phyloP scores from a whole-genome alignment of 768 basidiomycete species.

The Hypsizygus marmoreus region DNA sequence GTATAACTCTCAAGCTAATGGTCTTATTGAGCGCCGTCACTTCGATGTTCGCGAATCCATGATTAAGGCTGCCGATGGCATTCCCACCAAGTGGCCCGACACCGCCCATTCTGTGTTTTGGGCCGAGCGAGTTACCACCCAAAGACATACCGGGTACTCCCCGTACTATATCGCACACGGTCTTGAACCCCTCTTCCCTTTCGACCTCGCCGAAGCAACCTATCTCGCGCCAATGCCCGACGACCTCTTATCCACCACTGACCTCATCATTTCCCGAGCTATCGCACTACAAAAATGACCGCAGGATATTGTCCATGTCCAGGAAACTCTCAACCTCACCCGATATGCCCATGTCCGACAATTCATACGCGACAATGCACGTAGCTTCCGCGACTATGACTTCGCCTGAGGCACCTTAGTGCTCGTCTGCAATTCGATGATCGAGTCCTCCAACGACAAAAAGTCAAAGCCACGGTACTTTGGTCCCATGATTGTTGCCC shows the following conservation, averaged over 20 bases:
- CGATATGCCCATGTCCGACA: no score
- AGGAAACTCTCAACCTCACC: no score
- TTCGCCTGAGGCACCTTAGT: no score
- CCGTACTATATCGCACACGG: slow-evolving; percentile 34
- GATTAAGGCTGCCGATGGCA: background rate
- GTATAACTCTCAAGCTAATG: slow-evolving; percentile 43
- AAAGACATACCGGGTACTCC: slow-evolving; percentile 29
- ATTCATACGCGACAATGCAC: no score
- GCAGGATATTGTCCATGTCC: slow-evolving; percentile 7
- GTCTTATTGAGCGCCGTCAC: slow-evolving; percentile 33
- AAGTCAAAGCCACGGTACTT: no score
- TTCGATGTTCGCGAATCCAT: slow-evolving; percentile 24
- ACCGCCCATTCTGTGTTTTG: slow-evolving; percentile 35
- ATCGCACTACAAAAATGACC: slow-evolving; percentile 24
- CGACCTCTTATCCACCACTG: slow-evolving; percentile 19
- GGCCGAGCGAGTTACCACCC: slow-evolving; percentile 35
- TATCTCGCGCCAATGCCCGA: slow-evolving; percentile 25
- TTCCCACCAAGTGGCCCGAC: background rate
- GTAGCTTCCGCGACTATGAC: no score
- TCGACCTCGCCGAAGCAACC: slow-evolving; percentile 34
- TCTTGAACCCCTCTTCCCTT: no score
- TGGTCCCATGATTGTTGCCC: no score
- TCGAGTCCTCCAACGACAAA: no score
- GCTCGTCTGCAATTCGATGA: no score
- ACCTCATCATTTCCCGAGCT: slow-evolving; percentile 23